Evolutionary conservation across 1,284 basidiomycete genomes (phyloP).

Genomic region (Takashimella koratensis): DNA sequence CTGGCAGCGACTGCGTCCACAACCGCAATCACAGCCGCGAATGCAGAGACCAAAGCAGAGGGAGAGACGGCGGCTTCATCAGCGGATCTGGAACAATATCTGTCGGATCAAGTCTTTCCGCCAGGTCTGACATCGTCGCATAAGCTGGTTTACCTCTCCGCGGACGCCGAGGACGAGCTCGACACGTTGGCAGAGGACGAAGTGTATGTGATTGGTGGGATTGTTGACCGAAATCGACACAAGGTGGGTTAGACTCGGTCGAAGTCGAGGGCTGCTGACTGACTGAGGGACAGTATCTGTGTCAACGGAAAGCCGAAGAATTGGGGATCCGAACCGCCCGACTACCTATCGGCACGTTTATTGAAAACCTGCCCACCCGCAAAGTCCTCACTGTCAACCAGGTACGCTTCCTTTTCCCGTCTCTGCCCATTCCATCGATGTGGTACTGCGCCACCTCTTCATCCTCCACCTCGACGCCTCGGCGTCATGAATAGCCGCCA

Average conservation of each 20-base stretch:
- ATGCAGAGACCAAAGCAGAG: not conserved
- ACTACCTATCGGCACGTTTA: slow-evolving; percentile 85
- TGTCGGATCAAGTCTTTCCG: slow-evolving; percentile 19
- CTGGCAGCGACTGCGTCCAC: too few relatives aligned
- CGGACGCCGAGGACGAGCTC: slow-evolving; percentile 85
- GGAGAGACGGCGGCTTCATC: not conserved
- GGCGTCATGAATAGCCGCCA: not conserved
- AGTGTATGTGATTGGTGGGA: slow-evolving; percentile 93
- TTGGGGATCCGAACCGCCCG: slow-evolving; percentile 78
- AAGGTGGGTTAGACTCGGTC: too few relatives aligned
- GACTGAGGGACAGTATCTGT: slow-evolving; percentile 66
- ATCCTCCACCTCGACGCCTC: not conserved
- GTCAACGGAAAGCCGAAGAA: slow-evolving; percentile 75
- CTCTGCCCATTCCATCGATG: not conserved
- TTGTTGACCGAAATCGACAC: slow-evolving; percentile 94
- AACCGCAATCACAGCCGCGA: too few relatives aligned
- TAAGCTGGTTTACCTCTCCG: slow-evolving; percentile 85
- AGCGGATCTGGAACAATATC: slow-evolving; percentile 8
- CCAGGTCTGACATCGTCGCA: slow-evolving; percentile 41
- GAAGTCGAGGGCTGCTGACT: slow-evolving; percentile 10
- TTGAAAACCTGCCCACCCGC: slow-evolving; percentile 75
- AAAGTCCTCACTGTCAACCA: slow-evolving; percentile 98
- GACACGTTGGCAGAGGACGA: slow-evolving; percentile 73
- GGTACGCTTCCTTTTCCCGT: too few relatives aligned
- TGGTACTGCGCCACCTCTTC: not conserved